Evolutionary conservation across 2,329 filamentous ascomycete species (phyloP).

Genomic region (Claviceps sorghi): DNA sequence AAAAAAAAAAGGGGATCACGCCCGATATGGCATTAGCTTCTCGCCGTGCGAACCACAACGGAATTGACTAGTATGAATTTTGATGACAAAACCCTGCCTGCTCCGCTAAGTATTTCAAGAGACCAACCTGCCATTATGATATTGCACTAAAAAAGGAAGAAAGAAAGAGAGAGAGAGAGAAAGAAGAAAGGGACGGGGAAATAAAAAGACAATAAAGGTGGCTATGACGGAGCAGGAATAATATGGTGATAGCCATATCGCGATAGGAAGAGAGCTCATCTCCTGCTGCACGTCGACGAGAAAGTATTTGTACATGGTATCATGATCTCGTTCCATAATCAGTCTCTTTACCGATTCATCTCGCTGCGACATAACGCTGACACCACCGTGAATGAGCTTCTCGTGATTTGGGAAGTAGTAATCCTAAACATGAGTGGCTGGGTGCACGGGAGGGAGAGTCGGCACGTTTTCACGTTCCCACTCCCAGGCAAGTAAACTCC

Average conservation of each 20-base stretch:
- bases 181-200: neutral
- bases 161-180: slow-evolving; percentile 16
- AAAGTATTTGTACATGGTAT: neutral
- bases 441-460: slow-evolving; percentile 27
- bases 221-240: neutral
- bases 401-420: slow-evolving; percentile 26
- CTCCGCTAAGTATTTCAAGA: neutral
- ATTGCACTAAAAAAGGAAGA: neutral
- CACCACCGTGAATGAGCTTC: slow-evolving; percentile 15
- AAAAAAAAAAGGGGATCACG: neutral
- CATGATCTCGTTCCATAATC: neutral
- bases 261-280: neutral
- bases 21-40: neutral
- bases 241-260: neutral
- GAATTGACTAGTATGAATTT: neutral
- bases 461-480: slow-evolving; percentile 39
- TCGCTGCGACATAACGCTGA: neutral
- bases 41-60: neutral
- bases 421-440: slow-evolving; percentile 36
- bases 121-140: neutral
- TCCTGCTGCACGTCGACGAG: neutral
- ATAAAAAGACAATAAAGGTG: slow-evolving; percentile 16
- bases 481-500: slow-evolving; percentile 73
- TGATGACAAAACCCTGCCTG: neutral
- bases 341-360: neutral